phyloP scores from a whole-genome alignment of 192 early-diverging fungal species.

The Gigaspora rosea region DNA sequence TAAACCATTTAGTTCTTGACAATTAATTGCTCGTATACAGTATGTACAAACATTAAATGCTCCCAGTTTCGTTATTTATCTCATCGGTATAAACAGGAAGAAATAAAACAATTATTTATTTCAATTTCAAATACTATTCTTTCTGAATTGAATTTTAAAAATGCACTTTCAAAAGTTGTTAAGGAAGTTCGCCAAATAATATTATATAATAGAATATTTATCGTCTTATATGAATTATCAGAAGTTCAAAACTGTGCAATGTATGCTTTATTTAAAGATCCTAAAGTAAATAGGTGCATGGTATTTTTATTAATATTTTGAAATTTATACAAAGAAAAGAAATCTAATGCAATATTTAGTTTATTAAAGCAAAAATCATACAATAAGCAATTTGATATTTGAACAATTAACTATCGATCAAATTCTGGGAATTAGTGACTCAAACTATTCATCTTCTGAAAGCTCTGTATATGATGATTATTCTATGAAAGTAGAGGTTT shows the following conservation, averaged over 20 bases:
- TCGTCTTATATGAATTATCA: not conserved
- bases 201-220: slow-evolving; percentile 40
- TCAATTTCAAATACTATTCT: slow-evolving; percentile 43
- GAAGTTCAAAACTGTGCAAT: too few species aligned
- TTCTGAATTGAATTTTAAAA: slow-evolving; percentile 36
- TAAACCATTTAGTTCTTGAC: slow-evolving; percentile 48
- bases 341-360: too few species aligned
- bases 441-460: too few species aligned
- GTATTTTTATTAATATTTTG: too few species aligned
- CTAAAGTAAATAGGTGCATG: too few species aligned
- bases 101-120: slow-evolving; percentile 46
- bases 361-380: too few species aligned
- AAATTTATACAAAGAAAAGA: too few species aligned
- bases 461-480: too few species aligned
- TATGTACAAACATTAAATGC: slow-evolving; percentile 50
- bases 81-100: slow-evolving; percentile 39
- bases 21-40: slow-evolving; percentile 61
- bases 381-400: too few species aligned
- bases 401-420: too few species aligned
- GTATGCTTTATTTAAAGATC: not conserved
- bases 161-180: slow-evolving; percentile 38
- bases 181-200: slow-evolving; percentile 40
- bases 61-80: slow-evolving; percentile 40
- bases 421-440: too few species aligned
- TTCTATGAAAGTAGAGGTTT: too few species aligned